Conservation (phyloP, 2,329 filamentous ascomycete species). For the Harringtonia lauricola region DNA sequence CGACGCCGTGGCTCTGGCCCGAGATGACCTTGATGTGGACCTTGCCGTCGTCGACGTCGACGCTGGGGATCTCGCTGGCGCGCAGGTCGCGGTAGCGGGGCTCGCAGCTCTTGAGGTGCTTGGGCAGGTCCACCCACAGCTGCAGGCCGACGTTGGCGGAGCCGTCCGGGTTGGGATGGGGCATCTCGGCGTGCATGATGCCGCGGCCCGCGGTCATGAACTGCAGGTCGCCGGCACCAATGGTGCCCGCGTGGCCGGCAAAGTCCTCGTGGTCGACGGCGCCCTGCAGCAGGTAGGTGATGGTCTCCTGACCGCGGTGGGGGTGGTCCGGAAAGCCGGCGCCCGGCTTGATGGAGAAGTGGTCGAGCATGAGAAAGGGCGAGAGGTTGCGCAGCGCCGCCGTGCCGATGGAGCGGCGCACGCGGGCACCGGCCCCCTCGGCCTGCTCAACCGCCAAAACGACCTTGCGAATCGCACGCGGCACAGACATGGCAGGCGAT, state of each 20-base stretch:
- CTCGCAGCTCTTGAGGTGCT: slow-evolving; percentile 74
- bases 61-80: slow-evolving; percentile 66
- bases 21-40: slow-evolving; percentile 85
- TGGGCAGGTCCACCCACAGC: slow-evolving; percentile 87
- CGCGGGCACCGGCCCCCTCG: slow-evolving; percentile 79
- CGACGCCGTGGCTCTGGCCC: slow-evolving; percentile 71
- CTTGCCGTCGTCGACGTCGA: slow-evolving; percentile 58
- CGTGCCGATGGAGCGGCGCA: slow-evolving; percentile 81
- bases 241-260: slow-evolving; percentile 72
- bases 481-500: slow-evolving; percentile 42
- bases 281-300: slow-evolving; percentile 81
- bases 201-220: slow-evolving; percentile 95
- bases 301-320: slow-evolving; percentile 73
- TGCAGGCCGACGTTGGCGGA: slow-evolving; percentile 77
- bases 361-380: slow-evolving; percentile 93
- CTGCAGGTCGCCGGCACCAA: slow-evolving; percentile 79
- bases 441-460: slow-evolving; percentile 78
- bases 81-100: slow-evolving; percentile 82
- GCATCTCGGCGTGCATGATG: slow-evolving; percentile 96
- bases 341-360: slow-evolving; percentile 70
- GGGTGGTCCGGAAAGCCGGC: slow-evolving; percentile 86
- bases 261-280: slow-evolving; percentile 90
- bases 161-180: slow-evolving; percentile 64
- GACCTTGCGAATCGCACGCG: slow-evolving; percentile 69
- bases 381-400: slow-evolving; percentile 73